Percentiles rank a stretch among this genome's conserved stretches.
phyloP scores from a whole-genome alignment of 805 yeast genomes.

The Yarrowia keelungensis region DNA sequence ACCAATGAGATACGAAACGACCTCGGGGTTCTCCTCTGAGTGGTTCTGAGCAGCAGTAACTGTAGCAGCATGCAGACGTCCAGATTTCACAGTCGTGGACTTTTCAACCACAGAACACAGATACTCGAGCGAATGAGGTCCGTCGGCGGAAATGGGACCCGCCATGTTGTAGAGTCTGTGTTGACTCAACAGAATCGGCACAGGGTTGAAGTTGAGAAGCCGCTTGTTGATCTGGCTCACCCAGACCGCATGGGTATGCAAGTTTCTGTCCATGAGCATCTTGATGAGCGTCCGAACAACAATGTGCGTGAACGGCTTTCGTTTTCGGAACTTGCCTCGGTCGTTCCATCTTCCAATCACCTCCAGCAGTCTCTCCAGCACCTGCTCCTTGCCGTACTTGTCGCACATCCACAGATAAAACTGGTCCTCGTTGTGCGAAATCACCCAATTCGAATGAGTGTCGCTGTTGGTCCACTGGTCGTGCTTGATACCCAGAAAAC shows the following conservation, averaged over 20 bases:
- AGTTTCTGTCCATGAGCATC: slow-evolving; percentile 10
- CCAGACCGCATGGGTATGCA: slow-evolving; percentile 29
- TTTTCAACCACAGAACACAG: slow-evolving; percentile 23
- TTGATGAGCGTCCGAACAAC: slow-evolving; percentile 6
- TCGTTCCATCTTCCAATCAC: slow-evolving; percentile 18
- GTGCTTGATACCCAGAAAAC: slow-evolving; percentile 10
- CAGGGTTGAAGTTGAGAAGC: neutral
- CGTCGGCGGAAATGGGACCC: slow-evolving; percentile 2
- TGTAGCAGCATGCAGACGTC: neutral
- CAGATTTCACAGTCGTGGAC: slow-evolving; percentile 5
- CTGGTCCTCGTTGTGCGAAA: neutral
- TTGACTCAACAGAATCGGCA: slow-evolving; percentile 16
- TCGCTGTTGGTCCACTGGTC: neutral
- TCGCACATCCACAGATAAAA: slow-evolving; percentile 26
- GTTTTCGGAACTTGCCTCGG: neutral
- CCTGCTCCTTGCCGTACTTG: neutral
- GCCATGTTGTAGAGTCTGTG: slow-evolving; percentile 21
- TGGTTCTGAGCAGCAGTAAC: slow-evolving; percentile 7
- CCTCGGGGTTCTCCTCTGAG: neutral
- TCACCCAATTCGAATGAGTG: too few species aligned
- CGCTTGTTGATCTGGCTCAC: slow-evolving; percentile 16
- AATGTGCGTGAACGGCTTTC: neutral
- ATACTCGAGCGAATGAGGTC: slow-evolving; percentile 3
- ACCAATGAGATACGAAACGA: slow-evolving; percentile 3
- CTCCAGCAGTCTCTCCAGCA: neutral